Evolutionary conservation across 116 monocot genomes (phyloP).

Genomic region (Zostera marina): DNA sequence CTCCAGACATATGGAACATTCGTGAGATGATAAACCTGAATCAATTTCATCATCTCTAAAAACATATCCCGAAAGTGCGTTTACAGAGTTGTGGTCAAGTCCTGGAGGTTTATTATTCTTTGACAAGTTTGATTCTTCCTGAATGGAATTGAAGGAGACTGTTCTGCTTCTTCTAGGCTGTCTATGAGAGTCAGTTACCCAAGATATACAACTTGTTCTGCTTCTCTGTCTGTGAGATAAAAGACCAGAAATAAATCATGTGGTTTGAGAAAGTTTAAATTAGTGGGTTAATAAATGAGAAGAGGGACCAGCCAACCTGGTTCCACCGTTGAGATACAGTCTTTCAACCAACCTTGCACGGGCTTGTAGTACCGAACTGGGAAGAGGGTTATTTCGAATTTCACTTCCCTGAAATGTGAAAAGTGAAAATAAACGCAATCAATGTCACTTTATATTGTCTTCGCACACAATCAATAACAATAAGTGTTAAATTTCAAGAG

Average conservation of each 20-base stretch:
- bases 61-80: slow-evolving; percentile 8
- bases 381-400: slow-evolving; percentile 23
- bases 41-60: slow-evolving; percentile 7
- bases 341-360: slow-evolving; percentile 42
- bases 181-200: slow-evolving; percentile 1
- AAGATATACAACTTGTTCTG: slow-evolving; percentile 1
- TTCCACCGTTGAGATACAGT: slow-evolving; percentile 19
- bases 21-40: slow-evolving; percentile 6
- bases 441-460: too few species aligned
- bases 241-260: neutral
- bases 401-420: too few species aligned
- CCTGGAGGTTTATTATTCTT: slow-evolving; percentile 17
- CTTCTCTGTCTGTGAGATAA: slow-evolving; percentile 3
- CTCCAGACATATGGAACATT: slow-evolving; percentile 57
- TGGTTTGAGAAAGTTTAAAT: neutral
- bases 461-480: too few species aligned
- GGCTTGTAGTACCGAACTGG: slow-evolving; percentile 34
- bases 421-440: too few species aligned
- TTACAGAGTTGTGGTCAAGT: slow-evolving; percentile 12
- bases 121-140: neutral
- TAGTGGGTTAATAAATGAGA: neutral
- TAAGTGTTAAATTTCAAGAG: too few species aligned
- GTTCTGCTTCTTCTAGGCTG: neutral
- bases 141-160: neutral
- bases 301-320: slow-evolving; percentile 10